These are phyloP conservation scores for Kingdonia uniflora DNA, from an alignment of 164 flowering plant genomes.

Conservation along the genomic window DNA sequence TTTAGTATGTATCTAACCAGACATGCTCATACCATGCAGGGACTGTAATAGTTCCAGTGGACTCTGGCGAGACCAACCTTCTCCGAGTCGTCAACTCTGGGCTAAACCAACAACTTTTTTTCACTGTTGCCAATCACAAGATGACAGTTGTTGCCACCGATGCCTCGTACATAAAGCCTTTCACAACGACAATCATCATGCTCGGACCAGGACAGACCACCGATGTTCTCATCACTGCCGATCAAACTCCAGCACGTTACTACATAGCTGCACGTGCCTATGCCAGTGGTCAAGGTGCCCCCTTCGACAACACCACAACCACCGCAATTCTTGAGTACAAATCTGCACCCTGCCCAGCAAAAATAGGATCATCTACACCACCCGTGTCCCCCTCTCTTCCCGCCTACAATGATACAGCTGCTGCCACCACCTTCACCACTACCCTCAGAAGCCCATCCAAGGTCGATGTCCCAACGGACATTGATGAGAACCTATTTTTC, in stretches of 20 bases:
- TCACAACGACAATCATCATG: conserved; percentile 61
- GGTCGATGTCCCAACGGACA: conserved; percentile 32
- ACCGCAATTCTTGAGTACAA: conserved; percentile 73
- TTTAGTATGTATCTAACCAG: background rate
- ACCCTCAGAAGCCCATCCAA: conserved; percentile 25
- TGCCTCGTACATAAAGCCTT: conserved; percentile 61
- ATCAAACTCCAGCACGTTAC: conserved; percentile 64
- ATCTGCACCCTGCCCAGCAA: no score
- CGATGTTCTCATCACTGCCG: conserved; percentile 56
- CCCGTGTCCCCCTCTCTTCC: background rate
- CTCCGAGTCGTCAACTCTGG: conserved; percentile 61
- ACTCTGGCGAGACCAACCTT: conserved; percentile 56
- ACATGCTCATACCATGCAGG: conserved; percentile 25
- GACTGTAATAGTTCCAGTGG: conserved; percentile 47
- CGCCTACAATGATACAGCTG: conserved; percentile 54
- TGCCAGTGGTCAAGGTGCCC: conserved; percentile 35
- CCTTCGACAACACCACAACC: conserved; percentile 85
- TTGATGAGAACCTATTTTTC: conserved; percentile 58
- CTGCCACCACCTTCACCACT: conserved; percentile 43
- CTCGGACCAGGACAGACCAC: conserved; percentile 87
- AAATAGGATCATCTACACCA: background rate
- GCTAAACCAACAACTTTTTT: conserved; percentile 56
- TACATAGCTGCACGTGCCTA: conserved; percentile 85
- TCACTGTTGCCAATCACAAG: conserved; percentile 60
- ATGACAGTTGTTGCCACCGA: conserved; percentile 64